phyloP scores from a whole-genome alignment of 1,284 basidiomycete genomes.

The Puccinia triticina region DNA sequence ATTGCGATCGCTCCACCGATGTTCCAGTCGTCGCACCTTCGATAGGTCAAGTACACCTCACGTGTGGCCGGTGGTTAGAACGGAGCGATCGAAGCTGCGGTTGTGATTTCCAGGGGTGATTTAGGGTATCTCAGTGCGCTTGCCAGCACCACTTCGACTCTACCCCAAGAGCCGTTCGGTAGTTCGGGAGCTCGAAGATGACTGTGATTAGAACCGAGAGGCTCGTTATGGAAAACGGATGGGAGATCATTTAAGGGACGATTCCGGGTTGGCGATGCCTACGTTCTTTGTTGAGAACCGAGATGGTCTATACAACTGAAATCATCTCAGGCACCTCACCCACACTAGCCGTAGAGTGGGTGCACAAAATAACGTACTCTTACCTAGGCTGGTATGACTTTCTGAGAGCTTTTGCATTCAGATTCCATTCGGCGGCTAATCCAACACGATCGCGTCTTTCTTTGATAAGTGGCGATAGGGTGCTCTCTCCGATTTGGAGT shows the following conservation, averaged over 20 bases:
- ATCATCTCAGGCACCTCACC: constrained; percentile 80
- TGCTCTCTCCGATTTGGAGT: constrained; percentile 88
- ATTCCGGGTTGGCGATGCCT: constrained; percentile 78
- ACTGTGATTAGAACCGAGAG: constrained; percentile 91
- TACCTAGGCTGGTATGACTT: not conserved
- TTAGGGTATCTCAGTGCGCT: constrained; percentile 82
- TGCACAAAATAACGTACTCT: constrained; percentile 72
- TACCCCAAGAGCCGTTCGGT: constrained; percentile 89
- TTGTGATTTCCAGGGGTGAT: constrained; percentile 96
- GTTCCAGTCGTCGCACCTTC: constrained; percentile 93
- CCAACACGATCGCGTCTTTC: not conserved
- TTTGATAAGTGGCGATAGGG: not conserved
- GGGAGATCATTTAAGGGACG: constrained; percentile 66
- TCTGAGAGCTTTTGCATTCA: not conserved
- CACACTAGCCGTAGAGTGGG: constrained; percentile 60
- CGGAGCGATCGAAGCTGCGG: constrained; percentile 69
- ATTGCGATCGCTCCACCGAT: constrained; percentile 78
- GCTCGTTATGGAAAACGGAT: constrained; percentile 75
- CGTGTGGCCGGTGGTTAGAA: constrained; percentile 62
- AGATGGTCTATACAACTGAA: constrained; percentile 86
- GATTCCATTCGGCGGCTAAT: not conserved
- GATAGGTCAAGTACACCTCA: constrained; percentile 90
- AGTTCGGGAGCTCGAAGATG: constrained; percentile 87
- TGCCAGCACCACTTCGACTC: constrained; percentile 74
- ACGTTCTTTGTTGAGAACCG: constrained; percentile 76